Evolutionary conservation across 1,284 basidiomycete genomes (phyloP), one percentile per base, ranked within the genome.

Genomic region (Gastroboletus turbinatus): DNA sequence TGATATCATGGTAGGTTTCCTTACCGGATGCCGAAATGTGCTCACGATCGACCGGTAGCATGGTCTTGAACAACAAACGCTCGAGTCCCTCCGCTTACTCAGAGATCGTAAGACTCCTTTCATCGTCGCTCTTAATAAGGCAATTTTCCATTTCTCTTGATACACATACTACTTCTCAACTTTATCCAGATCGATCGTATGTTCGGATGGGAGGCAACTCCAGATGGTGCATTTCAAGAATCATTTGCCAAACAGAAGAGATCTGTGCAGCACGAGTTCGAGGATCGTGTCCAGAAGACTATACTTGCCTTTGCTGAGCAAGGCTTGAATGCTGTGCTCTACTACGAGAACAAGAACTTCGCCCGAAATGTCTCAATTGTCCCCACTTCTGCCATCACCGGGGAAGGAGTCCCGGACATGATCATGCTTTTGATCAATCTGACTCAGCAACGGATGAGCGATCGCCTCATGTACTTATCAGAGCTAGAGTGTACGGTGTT

Each of bases 361-460:
- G 93, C 90, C 50, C 85, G 90, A 58, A 95, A 96, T 67, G 96
- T 99, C 60, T 98, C 95, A 11, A 81, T 99, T 44, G 96, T 99
- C 17, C 97, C 97, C 33, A 99, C 97, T 7, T 98, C 96, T 54
- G 97, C 97, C 30, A 87, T 96, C 73, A 98, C 96, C 1, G 97
- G 97, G 60, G 97, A 99, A 77, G 97, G 97, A 77, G 85, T 99
- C 25, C 97, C 97, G n/a, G 97, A 99, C 77, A 95, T 99, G 93
- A 95, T 99, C 73, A 94, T 96, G 88, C 83, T 99, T 35, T 87
- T 99, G 69, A 86, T 98, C 75, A 96, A 97, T 73, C 82, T 99
- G 55, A 99, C 97, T 9, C 97, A 99, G 73, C 92, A 96, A 75
- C 87, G 97, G 59, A 98, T 99, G 96, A 96, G 91, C 71, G 93